These are phyloP conservation scores for Chenopodium quinoa DNA, from an alignment of 148 eudicot species.

Conservation along the genomic window DNA sequence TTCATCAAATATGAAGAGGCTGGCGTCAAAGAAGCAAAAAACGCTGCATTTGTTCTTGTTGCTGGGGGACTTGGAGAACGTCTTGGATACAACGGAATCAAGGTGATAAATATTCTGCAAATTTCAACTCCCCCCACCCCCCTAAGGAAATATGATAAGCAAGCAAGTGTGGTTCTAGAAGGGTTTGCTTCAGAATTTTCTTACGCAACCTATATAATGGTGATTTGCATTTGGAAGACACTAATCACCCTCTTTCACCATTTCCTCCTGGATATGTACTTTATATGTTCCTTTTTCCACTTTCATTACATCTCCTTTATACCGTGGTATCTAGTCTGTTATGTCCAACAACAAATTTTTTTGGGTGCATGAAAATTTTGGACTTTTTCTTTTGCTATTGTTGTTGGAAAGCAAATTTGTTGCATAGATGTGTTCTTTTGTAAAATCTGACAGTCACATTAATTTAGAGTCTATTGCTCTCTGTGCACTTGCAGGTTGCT, in stretches of 20 bases:
- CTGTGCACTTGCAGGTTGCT: slow-evolving; percentile 62
- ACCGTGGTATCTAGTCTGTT: background rate
- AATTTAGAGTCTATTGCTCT: background rate
- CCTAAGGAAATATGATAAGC: background rate
- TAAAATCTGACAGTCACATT: background rate
- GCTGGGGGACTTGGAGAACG: slow-evolving; percentile 99
- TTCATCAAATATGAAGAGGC: slow-evolving; percentile 75
- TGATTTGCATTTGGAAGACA: background rate
- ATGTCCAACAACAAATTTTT: background rate
- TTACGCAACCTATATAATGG: background rate
- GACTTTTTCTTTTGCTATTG: background rate
- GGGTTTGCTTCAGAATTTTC: background rate
- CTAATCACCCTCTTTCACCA: background rate
- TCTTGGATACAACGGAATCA: slow-evolving; percentile 94
- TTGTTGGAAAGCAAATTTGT: background rate
- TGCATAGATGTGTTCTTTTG: background rate
- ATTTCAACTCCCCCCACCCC: background rate
- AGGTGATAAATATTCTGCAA: slow-evolving; percentile 44
- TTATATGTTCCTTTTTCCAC: background rate
- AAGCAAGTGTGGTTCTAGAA: background rate
- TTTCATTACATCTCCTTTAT: background rate
- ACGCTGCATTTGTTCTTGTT: slow-evolving; percentile 98
- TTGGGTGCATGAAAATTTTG: background rate
- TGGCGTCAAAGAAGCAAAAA: slow-evolving; percentile 74
- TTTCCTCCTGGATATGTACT: background rate